Evolutionary conservation across 129 eudicot species (phyloP).

Genomic region (Erigeron canadensis): DNA sequence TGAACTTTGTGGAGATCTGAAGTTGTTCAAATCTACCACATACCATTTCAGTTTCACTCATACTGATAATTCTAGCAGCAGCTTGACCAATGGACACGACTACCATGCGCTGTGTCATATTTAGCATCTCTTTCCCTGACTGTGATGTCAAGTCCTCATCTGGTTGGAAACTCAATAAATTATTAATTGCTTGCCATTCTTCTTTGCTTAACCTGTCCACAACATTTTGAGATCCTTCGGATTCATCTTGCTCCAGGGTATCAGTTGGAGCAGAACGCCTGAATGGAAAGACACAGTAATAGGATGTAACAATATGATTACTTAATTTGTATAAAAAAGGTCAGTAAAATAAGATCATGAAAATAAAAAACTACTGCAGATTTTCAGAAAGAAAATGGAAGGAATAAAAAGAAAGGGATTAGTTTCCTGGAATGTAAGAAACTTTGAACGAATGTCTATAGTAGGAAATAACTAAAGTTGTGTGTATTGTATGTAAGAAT

Average conservation of each 20-base stretch:
- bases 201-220: constrained; percentile 81
- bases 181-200: constrained; percentile 95
- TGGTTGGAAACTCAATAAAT: constrained; percentile 86
- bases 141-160: constrained; percentile 66
- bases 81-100: constrained; percentile 79
- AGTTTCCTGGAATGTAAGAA: no score
- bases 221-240: constrained; percentile 45
- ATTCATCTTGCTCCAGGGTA: constrained; percentile 42
- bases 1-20: constrained; percentile 72
- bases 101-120: constrained; percentile 69
- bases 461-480: no score
- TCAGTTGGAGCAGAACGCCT: constrained; percentile 64
- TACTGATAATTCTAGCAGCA: constrained; percentile 78
- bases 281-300: no score
- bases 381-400: constrained; percentile 2
- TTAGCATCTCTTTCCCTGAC: constrained; percentile 69
- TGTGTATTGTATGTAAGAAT: no score
- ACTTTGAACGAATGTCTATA: no score
- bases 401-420: constrained; percentile 5
- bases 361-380: constrained; percentile 17
- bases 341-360: constrained; percentile 12
- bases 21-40: constrained; percentile 98
- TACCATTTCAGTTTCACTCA: constrained; percentile 62
- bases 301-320: constrained; percentile 20
- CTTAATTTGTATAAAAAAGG: constrained; percentile 10